Evolutionary conservation across 192 early-diverging fungal species (phyloP).

Genomic region (Radiomyces spectabilis): DNA sequence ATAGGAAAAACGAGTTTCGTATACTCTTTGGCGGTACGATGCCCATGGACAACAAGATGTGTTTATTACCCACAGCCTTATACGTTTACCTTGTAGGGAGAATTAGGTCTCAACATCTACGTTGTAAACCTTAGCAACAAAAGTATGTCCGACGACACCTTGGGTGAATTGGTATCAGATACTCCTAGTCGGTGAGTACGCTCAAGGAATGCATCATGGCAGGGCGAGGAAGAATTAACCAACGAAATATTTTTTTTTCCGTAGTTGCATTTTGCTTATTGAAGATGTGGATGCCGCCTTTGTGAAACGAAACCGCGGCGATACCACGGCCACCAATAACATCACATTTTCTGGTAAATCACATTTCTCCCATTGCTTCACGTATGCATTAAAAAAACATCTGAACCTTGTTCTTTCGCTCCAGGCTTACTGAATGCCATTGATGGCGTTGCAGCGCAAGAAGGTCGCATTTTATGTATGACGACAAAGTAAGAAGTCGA

Average conservation of each 20-base stretch:
- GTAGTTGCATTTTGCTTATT: constrained; percentile 55
- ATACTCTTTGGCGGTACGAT: constrained; percentile 53
- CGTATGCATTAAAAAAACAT: neutral
- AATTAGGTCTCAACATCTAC: constrained; percentile 65
- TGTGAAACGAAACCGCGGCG: constrained; percentile 36
- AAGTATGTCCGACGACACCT: constrained; percentile 56
- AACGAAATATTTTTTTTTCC: neutral
- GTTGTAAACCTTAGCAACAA: constrained; percentile 61
- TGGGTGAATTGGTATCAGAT: constrained; percentile 36
- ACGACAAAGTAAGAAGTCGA: constrained; percentile 56
- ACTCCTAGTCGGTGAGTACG: constrained; percentile 31
- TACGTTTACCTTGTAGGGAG: constrained; percentile 36
- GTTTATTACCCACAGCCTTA: too few species aligned
- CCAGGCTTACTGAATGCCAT: constrained; percentile 69
- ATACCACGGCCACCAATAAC: constrained; percentile 25
- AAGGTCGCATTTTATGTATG: constrained; percentile 70
- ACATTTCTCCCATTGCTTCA: too few species aligned
- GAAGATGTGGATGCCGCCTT: constrained; percentile 76
- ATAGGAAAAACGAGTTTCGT: constrained; percentile 61
- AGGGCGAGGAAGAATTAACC: neutral
- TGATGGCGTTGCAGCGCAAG: constrained; percentile 65
- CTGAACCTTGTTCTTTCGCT: constrained; percentile 26
- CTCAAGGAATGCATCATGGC: neutral
- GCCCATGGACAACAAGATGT: too few species aligned
- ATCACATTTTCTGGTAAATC: constrained; percentile 29